These are phyloP conservation scores for Jatropha multifida DNA, from an alignment of 441 rosid species.

Conservation along the genomic window DNA sequence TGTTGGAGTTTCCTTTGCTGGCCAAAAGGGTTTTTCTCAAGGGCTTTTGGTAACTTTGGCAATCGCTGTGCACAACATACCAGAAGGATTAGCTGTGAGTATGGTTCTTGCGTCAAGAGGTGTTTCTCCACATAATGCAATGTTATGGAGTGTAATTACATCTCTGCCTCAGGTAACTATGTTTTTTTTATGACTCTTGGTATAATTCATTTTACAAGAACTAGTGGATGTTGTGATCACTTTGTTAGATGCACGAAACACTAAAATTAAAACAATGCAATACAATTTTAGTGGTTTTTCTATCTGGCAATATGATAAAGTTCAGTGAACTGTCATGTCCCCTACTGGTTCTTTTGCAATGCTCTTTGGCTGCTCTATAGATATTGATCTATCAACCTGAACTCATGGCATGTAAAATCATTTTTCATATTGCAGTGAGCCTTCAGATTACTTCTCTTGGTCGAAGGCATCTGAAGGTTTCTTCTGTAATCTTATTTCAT, in stretches of 20 bases:
- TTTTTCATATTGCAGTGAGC: neutral
- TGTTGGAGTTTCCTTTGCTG: slow-evolving; percentile 98
- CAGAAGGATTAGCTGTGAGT: slow-evolving; percentile 97
- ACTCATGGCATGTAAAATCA: neutral
- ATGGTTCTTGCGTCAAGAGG: slow-evolving; percentile 98
- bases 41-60: slow-evolving; percentile 98
- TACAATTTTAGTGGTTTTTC: neutral
- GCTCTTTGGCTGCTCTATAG: neutral
- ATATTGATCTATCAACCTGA: neutral
- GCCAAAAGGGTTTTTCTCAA: slow-evolving; percentile 92
- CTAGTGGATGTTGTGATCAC: neutral
- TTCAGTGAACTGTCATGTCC: neutral
- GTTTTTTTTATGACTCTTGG: slow-evolving; percentile 14
- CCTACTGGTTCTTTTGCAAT: neutral
- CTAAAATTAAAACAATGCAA: slow-evolving; percentile 2
- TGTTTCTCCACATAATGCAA: slow-evolving; percentile 98
- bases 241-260: neutral
- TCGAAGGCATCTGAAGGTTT: neutral
- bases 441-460: neutral
- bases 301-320: neutral
- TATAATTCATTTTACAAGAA: neutral
- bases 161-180: slow-evolving; percentile 88
- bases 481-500: neutral
- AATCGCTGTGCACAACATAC: slow-evolving; percentile 96
- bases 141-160: slow-evolving; percentile 98